These are phyloP conservation scores for Ciborinia camelliae DNA, from an alignment of 2,329 filamentous ascomycete genomes.

Conservation along the genomic window DNA sequence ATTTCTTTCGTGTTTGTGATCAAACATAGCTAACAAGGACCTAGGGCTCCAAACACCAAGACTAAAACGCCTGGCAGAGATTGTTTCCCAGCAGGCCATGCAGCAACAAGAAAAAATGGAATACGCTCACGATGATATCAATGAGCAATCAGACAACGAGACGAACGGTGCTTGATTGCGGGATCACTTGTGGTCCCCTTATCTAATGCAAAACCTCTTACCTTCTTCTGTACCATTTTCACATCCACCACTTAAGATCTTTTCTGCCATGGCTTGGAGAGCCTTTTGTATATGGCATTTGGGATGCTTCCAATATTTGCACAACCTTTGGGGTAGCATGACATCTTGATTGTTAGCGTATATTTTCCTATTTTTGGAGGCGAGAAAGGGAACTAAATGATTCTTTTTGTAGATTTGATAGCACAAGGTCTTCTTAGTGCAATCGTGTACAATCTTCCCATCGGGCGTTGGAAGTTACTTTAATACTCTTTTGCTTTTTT, in stretches of 20 bases:
- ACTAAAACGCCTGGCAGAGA: constrained; percentile 94
- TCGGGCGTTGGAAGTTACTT: constrained; percentile 15
- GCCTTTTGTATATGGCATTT: constrained; percentile 35
- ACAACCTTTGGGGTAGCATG: constrained; percentile 15
- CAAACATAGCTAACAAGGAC: constrained; percentile 34
- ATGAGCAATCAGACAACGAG: constrained; percentile 43
- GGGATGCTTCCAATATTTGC: constrained; percentile 16
- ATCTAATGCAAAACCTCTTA: constrained; percentile 26
- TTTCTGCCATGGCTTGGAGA: constrained; percentile 27
- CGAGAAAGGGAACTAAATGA: not conserved
- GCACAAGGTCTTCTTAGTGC: constrained; percentile 1
- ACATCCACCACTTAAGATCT: constrained; percentile 27
- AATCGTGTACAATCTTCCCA: constrained; percentile 9
- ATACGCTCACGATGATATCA: constrained; percentile 47
- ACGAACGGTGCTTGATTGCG: constrained; percentile 33
- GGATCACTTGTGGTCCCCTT: constrained; percentile 2
- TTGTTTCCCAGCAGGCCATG: constrained; percentile 93
- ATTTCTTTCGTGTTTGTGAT: not conserved
- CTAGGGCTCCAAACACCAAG: constrained; percentile 92
- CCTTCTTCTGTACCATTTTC: constrained; percentile 38
- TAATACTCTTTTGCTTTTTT: constrained; percentile 13
- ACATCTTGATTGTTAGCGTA: constrained; percentile 20
- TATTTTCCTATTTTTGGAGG: constrained; percentile 13
- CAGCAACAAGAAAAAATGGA: constrained; percentile 89
- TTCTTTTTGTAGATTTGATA: constrained; percentile 16